Base-by-base conservation (phyloP, 441 rosid species). In the Melianthus villosus region DNA sequence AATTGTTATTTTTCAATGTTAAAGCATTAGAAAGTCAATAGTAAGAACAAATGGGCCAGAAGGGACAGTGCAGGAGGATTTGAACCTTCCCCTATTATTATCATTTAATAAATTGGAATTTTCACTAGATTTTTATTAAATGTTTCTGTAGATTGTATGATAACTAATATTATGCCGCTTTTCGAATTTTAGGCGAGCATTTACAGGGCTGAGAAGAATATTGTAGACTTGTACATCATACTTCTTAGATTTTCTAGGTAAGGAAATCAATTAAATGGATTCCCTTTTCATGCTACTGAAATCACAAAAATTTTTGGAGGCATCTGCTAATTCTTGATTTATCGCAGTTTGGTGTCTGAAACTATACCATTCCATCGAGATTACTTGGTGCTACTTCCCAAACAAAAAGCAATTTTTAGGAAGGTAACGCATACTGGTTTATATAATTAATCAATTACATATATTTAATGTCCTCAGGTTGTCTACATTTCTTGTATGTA, bases 171-270 rank as follows among this genome's bases (percentile, higher is more conserved):
- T 28, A 39, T 43, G 33, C 44, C 1, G 11, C 22, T 49, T 23
- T 33, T 18, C 6, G 23, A 23, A 9, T 17, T 48, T 28, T 70
- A 84, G 96, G 96, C 93, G 0, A 62, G 40, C 45, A 77, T 89
- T 38, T 73, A 89, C 45, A 50, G 91, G 8, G 84, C 73, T 15
- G 98, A 84, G 78, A 73, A 68, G 64, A 84, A 84, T 61, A 62
- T 79, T 4, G 78, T 84, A 25, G 94, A 89, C 65, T 71, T 89
- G 79, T 89, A 79, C 48, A 73, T 82, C 51, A 82, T 84, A 57
- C 93, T 82, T 42, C 78, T 89, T 46, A 73, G 98, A 46, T 82
- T 71, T 66, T 79, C 94, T 27, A 84, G 98, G 98, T 89, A 54
- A 46, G 52, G 15, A 37, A 25, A 34, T 38, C 17, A 30, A 17